Evolutionary conservation across 2,329 filamentous ascomycete genomes (phyloP).

Genomic region (Mycogone perniciosa): DNA sequence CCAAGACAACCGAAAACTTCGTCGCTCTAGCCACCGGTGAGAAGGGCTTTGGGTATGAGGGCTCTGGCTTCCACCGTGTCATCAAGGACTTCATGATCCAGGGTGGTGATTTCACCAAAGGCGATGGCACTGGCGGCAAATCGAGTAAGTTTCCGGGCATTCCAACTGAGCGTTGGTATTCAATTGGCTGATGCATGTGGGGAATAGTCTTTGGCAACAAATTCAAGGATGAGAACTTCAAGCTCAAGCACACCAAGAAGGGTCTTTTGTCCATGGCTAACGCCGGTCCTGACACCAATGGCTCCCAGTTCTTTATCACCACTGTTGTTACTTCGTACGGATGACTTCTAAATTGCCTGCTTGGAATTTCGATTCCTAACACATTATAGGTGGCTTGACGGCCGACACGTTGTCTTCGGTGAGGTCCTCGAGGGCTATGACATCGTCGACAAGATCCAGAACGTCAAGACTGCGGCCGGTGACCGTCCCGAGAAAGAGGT

Average conservation of each 20-base stretch:
- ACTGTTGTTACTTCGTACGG: conserved; percentile 68
- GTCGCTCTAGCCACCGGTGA: conserved; percentile 76
- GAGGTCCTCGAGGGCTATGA: conserved; percentile 85
- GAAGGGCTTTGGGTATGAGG: conserved; percentile 80
- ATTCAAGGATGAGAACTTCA: conserved; percentile 90
- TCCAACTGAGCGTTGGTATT: background rate
- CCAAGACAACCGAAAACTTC: conserved; percentile 69
- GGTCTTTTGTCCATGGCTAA: conserved; percentile 82
- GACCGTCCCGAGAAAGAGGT: conserved; percentile 65
- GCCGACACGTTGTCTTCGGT: conserved; percentile 80
- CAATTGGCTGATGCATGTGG: conserved; percentile 17
- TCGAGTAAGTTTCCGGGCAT: conserved; percentile 52
- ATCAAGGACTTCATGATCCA: conserved; percentile 92
- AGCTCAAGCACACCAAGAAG: conserved; percentile 85
- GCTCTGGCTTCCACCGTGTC: conserved; percentile 80
- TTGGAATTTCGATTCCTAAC: conserved; percentile 10
- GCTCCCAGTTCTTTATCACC: conserved; percentile 88
- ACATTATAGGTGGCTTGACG: conserved; percentile 65
- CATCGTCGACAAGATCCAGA: conserved; percentile 72
- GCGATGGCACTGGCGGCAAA: conserved; percentile 78
- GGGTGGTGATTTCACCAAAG: conserved; percentile 80
- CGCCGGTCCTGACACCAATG: conserved; percentile 78
- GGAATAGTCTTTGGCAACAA: conserved; percentile 67
- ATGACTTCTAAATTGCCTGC: background rate
- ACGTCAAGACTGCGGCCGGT: conserved; percentile 54